phyloP scores from a whole-genome alignment of 2,329 filamentous ascomycete species.

The Xylariales sp. region DNA sequence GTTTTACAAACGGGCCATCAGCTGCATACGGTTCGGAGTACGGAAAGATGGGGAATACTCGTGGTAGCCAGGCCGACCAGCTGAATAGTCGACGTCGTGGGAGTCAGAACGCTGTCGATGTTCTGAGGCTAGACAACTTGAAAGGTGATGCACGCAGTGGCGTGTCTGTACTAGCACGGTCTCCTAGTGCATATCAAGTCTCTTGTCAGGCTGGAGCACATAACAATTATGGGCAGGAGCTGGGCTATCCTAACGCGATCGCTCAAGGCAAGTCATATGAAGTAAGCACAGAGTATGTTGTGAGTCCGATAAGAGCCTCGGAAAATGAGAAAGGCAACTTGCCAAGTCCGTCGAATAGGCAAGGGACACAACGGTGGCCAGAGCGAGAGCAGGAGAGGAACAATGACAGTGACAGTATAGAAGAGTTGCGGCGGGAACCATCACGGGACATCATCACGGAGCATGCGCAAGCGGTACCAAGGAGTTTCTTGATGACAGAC shows the following conservation, averaged over 20 bases:
- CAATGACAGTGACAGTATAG: not conserved
- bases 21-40: not conserved
- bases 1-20: not conserved
- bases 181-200: not conserved
- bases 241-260: not conserved
- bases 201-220: not conserved
- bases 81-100: slow-evolving; percentile 1
- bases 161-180: not conserved
- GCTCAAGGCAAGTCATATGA: slow-evolving; percentile 4
- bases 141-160: not conserved
- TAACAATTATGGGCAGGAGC: not conserved
- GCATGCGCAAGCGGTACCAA: not conserved
- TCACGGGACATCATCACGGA: not conserved
- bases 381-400: not conserved
- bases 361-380: too few species aligned
- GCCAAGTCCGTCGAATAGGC: too few species aligned
- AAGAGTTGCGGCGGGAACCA: not conserved
- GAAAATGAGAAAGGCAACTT: too few species aligned
- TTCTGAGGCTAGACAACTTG: not conserved
- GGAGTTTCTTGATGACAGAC: not conserved
- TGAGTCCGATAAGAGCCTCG: too few species aligned
- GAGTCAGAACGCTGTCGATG: not conserved
- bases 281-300: slow-evolving; percentile 3
- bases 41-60: slow-evolving; percentile 3
- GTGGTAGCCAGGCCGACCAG: not conserved